These are phyloP conservation scores for Camelina sativa DNA, from an alignment of 345 rosid species.

Conservation along the genomic window DNA sequence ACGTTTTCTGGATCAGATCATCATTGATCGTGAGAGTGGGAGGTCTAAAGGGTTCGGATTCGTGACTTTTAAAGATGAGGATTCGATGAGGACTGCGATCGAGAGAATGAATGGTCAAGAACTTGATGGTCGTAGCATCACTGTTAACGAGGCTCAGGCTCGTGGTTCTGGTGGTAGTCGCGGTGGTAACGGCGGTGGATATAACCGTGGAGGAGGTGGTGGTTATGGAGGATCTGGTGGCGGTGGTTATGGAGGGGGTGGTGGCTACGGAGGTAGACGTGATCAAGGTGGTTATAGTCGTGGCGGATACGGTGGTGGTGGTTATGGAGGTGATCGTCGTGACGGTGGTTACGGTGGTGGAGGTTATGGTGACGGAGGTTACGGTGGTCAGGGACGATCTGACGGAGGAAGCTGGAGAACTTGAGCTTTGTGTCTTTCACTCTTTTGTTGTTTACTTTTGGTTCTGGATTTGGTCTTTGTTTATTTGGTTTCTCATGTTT, in stretches of 20 bases:
- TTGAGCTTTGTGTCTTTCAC: slow-evolving; percentile 17
- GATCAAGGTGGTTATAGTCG: slow-evolving; percentile 50
- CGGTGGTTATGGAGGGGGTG: slow-evolving; percentile 32
- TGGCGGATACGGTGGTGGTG: slow-evolving; percentile 21
- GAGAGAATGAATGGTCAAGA: slow-evolving; percentile 88
- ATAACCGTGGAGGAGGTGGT: slow-evolving; percentile 38
- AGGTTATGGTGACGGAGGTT: slow-evolving; percentile 36
- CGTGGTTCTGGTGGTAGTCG: slow-evolving; percentile 67
- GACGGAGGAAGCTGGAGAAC: slow-evolving; percentile 65
- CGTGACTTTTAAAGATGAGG: slow-evolving; percentile 77
- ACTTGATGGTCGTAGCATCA: slow-evolving; percentile 81
- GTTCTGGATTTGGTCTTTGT: slow-evolving; percentile 7
- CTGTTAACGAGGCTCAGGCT: slow-evolving; percentile 84
- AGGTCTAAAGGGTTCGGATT: slow-evolving; percentile 88
- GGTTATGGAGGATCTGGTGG: too few species aligned
- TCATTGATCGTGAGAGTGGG: slow-evolving; percentile 85
- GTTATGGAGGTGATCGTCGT: slow-evolving; percentile 40
- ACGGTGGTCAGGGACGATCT: slow-evolving; percentile 50
- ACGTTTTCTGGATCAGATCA: slow-evolving; percentile 50
- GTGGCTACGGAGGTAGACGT: slow-evolving; percentile 49
- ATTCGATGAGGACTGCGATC: slow-evolving; percentile 83
- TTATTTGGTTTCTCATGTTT: not conserved
- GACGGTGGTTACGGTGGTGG: slow-evolving; percentile 49
- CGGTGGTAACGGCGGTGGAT: slow-evolving; percentile 47
- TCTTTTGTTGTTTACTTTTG: slow-evolving; percentile 14